phyloP scores from a whole-genome alignment of 176 grass and related monocot species.

The Hyparrhenia diplandra region DNA sequence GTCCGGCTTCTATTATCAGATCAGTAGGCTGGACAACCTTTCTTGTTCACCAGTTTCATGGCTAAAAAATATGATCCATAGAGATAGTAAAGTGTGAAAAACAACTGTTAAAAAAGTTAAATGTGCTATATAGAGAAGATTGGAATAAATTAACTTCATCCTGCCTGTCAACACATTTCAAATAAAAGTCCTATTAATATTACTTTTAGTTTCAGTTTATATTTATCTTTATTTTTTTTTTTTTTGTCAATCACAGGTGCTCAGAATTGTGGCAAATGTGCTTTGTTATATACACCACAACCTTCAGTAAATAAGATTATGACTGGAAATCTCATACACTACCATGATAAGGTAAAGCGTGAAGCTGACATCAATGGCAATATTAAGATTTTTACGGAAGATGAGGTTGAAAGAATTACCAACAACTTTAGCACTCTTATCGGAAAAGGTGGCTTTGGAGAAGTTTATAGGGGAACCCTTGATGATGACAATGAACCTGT shows the following conservation, averaged over 20 bases:
- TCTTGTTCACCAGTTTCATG: not conserved
- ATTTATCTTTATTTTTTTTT: not conserved
- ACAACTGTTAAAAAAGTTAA: not conserved
- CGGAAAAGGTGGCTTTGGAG: conserved; percentile 4
- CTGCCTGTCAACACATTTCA: not conserved
- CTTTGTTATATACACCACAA: not conserved
- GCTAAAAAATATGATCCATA: not conserved
- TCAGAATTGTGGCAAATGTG: not conserved
- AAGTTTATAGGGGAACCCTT: not conserved
- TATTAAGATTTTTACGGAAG: conserved; percentile 7
- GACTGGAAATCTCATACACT: not conserved
- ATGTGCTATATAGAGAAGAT: not conserved
- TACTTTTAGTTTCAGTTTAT: not conserved
- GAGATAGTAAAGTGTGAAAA: not conserved
- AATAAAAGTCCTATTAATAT: not conserved
- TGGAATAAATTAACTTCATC: not conserved
- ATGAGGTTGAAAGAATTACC: conserved; percentile 6
- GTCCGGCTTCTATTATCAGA: not conserved
- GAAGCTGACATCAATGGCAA: not conserved
- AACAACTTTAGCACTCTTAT: not conserved
- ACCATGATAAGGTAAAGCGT: not conserved
- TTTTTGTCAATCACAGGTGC: not conserved
- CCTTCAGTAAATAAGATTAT: not conserved
- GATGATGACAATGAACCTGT: not conserved
- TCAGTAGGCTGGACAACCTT: not conserved